Evolutionary conservation across 2,329 filamentous ascomycete species (phyloP).

Genomic region (Trichophyton verrucosum): DNA sequence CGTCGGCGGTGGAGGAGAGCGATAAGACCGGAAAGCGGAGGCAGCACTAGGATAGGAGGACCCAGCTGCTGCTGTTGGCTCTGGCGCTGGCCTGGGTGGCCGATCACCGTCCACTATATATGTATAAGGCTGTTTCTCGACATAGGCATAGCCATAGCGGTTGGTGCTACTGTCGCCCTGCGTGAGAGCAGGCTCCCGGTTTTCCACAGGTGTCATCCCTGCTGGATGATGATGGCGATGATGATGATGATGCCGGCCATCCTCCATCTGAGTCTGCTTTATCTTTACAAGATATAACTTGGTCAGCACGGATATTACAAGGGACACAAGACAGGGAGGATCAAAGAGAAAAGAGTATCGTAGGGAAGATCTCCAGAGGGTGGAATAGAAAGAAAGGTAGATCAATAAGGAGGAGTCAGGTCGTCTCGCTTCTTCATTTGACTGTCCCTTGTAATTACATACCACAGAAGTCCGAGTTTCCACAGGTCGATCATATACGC

Average conservation of each 20-base stretch:
- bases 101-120: neutral
- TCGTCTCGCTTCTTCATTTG: too few relatives aligned
- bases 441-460: neutral
- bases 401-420: too few relatives aligned
- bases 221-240: neutral
- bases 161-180: neutral
- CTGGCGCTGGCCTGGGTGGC: neutral
- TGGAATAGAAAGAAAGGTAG: neutral
- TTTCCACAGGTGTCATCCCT: neutral
- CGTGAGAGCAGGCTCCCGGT: neutral
- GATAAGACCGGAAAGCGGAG: neutral
- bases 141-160: neutral
- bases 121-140: neutral
- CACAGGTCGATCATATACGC: neutral
- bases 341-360: too few relatives aligned
- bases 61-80: too few relatives aligned
- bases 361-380: neutral
- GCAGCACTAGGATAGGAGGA: neutral
- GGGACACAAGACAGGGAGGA: too few relatives aligned
- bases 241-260: neutral
- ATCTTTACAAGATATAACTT: neutral
- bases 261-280: neutral
- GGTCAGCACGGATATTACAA: too few relatives aligned
- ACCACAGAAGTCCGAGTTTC: slow-evolving; percentile 1
- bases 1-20: neutral